These are phyloP conservation scores for Meripilus lineatus DNA, from an alignment of 1,284 basidiomycete species.

Conservation along the genomic window DNA sequence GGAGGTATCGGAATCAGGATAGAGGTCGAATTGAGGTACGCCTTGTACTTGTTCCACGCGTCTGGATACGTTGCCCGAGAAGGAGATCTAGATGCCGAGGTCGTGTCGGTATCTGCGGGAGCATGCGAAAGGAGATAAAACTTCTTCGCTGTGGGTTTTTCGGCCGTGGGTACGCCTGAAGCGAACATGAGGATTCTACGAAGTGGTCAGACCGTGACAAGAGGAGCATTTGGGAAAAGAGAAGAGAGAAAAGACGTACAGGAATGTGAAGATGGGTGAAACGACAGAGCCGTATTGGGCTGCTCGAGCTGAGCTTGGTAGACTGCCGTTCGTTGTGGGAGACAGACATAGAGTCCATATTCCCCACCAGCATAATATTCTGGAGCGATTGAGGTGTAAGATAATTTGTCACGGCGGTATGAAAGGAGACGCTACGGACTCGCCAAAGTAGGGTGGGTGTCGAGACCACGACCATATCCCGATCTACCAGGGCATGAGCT, in stretches of 20 bases:
- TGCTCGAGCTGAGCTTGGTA: constrained; percentile 37
- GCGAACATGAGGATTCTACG: constrained; percentile 59
- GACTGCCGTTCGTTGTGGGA: constrained; percentile 43
- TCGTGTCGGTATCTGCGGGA: constrained; percentile 26
- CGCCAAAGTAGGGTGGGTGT: constrained; percentile 76
- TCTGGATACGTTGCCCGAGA: constrained; percentile 12
- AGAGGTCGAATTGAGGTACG: constrained; percentile 56
- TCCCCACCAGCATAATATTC: constrained; percentile 72
- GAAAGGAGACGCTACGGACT: constrained; percentile 37
- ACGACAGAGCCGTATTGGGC: constrained; percentile 59
- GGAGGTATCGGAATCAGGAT: constrained; percentile 66
- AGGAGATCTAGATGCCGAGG: constrained; percentile 10
- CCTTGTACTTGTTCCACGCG: constrained; percentile 54
- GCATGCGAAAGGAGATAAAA: constrained; percentile 58
- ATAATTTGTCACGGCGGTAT: not conserved
- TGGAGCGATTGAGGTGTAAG: too few relatives aligned
- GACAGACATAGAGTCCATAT: constrained; percentile 63
- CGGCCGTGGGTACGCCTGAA: constrained; percentile 68
- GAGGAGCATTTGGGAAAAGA: not conserved
- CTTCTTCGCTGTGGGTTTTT: constrained; percentile 65
- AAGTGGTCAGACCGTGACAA: not conserved
- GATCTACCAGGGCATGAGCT: constrained; percentile 24
- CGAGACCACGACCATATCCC: constrained; percentile 60
- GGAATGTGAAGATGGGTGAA: constrained; percentile 60
- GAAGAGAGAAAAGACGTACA: too few relatives aligned